A percentile compares a stretch with the other conserved stretches of the same genome.
Evolutionary conservation across 768 basidiomycete genomes (phyloP).

Genomic region (Lactifluus hygrophoroides): DNA sequence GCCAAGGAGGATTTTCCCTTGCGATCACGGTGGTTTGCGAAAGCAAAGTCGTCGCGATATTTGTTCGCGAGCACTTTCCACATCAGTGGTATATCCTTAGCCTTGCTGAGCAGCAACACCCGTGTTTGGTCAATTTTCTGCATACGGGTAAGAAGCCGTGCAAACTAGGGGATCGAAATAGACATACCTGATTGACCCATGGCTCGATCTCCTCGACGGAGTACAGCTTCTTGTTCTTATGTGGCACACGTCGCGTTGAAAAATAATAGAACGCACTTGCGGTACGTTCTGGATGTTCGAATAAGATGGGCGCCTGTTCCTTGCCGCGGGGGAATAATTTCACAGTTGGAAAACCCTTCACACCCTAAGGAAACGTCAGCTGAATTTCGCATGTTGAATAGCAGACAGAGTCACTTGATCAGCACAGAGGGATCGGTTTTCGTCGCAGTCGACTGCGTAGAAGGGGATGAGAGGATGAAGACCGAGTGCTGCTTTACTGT

Average conservation of each 20-base stretch:
- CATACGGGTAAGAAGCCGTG: background rate
- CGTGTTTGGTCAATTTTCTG: conserved; percentile 40
- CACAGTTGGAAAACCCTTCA: conserved; percentile 90
- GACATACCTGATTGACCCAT: conserved; percentile 63
- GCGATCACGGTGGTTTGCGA: conserved; percentile 58
- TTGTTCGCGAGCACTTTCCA: conserved; percentile 77
- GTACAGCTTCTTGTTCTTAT: conserved; percentile 53
- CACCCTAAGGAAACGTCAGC: conserved; percentile 34
- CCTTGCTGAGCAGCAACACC: conserved; percentile 64
- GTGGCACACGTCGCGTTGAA: conserved; percentile 66
- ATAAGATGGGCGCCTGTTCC: conserved; percentile 51
- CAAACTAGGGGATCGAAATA: background rate
- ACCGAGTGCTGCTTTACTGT: conserved; percentile 68
- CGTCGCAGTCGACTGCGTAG: conserved; percentile 93
- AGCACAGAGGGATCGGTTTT: conserved; percentile 75
- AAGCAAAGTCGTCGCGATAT: conserved; percentile 51
- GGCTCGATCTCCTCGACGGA: conserved; percentile 45
- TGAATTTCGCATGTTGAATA: background rate
- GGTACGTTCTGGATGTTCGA: conserved; percentile 61
- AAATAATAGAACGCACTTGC: conserved; percentile 68
- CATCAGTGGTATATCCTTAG: conserved; percentile 65
- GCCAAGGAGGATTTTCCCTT: conserved; percentile 49
- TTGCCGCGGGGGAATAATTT: conserved; percentile 83
- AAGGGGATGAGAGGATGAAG: conserved; percentile 77
- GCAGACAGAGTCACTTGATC: conserved; percentile 46